These are phyloP conservation scores for Scheffersomyces cryptocercus DNA, from an alignment of 1,139 yeast genomes.

Conservation along the genomic window DNA sequence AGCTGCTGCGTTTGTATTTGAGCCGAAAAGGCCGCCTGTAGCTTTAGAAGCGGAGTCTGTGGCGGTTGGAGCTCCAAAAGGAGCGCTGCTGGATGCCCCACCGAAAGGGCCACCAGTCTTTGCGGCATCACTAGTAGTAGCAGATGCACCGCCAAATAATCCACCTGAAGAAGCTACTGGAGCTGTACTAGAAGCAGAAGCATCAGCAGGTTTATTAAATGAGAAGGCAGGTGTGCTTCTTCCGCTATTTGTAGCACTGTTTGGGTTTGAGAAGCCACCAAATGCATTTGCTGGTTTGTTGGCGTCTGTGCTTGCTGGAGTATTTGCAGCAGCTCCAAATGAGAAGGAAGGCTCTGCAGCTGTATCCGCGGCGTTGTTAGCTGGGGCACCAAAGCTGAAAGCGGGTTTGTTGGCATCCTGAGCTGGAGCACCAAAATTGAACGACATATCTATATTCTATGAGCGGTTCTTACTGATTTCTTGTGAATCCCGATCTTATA, in stretches of 20 bases:
- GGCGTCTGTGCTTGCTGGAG: background rate
- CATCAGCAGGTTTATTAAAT: background rate
- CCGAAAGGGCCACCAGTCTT: conserved; percentile 28
- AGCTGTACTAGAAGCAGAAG: background rate
- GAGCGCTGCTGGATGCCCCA: conserved; percentile 9
- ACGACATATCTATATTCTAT: background rate
- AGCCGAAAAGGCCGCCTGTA: conserved; percentile 16
- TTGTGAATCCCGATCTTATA: no score
- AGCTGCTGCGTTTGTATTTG: conserved; percentile 4
- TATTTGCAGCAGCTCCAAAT: conserved; percentile 8
- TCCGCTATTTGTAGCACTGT: background rate
- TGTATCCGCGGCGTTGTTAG: background rate
- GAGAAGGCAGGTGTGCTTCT: background rate
- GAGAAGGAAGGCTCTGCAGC: conserved; percentile 5
- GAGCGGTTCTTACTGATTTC: no score
- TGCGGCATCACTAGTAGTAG: conserved; percentile 5
- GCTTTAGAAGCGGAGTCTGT: conserved; percentile 8
- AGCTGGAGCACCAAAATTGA: conserved; percentile 2
- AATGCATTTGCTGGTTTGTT: background rate
- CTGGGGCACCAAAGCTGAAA: conserved; percentile 1
- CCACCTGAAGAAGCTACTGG: conserved; percentile 6
- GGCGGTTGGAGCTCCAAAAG: conserved; percentile 1
- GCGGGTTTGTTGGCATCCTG: conserved; percentile 1
- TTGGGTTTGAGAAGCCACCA: background rate
- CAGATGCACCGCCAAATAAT: conserved; percentile 6